phyloP scores from a whole-genome alignment of 2,329 filamentous ascomycete genomes.

The Alternaria gansuensis region DNA sequence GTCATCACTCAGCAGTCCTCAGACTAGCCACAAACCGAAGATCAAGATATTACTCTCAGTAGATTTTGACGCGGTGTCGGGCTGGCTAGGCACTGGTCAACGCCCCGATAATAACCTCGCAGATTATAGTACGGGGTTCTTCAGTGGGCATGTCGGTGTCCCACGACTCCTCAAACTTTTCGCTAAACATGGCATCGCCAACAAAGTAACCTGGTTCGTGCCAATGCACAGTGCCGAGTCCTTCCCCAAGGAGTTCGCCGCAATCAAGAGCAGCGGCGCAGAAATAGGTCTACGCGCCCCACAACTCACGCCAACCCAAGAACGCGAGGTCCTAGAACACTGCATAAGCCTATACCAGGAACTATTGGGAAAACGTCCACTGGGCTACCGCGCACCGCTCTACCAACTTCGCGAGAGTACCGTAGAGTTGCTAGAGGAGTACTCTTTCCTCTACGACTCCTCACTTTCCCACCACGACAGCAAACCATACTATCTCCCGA shows the following conservation, averaged over 20 bases:
- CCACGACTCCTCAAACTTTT: constrained; percentile 65
- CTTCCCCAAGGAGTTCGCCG: constrained; percentile 62
- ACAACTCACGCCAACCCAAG: constrained; percentile 60
- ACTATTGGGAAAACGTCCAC: constrained; percentile 58
- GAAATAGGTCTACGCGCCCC: constrained; percentile 61
- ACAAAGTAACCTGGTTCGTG: constrained; percentile 68
- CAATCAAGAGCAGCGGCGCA: constrained; percentile 62
- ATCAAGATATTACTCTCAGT: constrained; percentile 56
- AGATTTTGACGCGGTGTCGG: constrained; percentile 68
- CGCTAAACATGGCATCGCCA: constrained; percentile 60
- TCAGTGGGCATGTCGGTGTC: constrained; percentile 66
- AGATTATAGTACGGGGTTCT: constrained; percentile 65
- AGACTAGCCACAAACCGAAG: constrained; percentile 29
- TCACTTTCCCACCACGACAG: constrained; percentile 62
- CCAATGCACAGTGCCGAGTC: constrained; percentile 68
- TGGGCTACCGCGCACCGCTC: constrained; percentile 62
- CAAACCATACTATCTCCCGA: constrained; percentile 60
- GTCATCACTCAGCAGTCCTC: neutral
- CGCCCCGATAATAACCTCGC: constrained; percentile 63
- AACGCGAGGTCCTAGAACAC: constrained; percentile 60
- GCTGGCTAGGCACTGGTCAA: constrained; percentile 67
- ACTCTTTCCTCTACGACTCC: constrained; percentile 62
- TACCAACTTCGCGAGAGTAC: constrained; percentile 62
- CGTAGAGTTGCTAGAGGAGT: constrained; percentile 58
- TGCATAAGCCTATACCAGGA: constrained; percentile 58